These are phyloP conservation scores for Podospora pseudopauciseta DNA, from an alignment of 495 filamentous ascomycete genomes.

Conservation along the genomic window DNA sequence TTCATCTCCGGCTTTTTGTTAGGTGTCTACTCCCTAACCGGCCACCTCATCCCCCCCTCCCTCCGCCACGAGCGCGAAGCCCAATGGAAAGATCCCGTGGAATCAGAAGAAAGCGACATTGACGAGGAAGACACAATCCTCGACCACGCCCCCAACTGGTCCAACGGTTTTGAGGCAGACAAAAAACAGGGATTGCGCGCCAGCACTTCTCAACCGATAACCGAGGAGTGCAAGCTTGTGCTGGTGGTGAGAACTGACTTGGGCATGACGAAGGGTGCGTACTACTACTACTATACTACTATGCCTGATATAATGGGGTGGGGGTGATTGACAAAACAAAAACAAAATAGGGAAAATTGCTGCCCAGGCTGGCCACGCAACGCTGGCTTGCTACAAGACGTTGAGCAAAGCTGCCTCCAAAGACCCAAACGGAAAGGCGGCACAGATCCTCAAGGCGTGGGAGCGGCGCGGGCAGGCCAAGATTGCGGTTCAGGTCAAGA, in stretches of 20 bases:
- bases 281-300: too few species aligned
- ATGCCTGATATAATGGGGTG: background rate
- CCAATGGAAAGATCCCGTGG: conserved; percentile 38
- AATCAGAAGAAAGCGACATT: conserved; percentile 52
- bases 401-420: conserved; percentile 53
- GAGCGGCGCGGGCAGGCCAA: conserved; percentile 83
- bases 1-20: conserved; percentile 61
- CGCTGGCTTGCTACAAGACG: conserved; percentile 92
- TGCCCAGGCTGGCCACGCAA: conserved; percentile 93
- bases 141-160: conserved; percentile 60
- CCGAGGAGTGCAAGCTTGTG: conserved; percentile 90
- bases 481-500: conserved; percentile 80
- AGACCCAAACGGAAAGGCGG: conserved; percentile 46
- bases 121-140: conserved; percentile 50
- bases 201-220: conserved; percentile 28
- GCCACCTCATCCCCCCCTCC: conserved; percentile 47
- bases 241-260: conserved; percentile 89
- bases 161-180: conserved; percentile 49
- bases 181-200: conserved; percentile 45
- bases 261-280: conserved; percentile 90
- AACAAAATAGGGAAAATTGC: conserved; percentile 80
- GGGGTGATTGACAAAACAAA: background rate
- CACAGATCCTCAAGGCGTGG: conserved; percentile 75
- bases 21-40: conserved; percentile 49
- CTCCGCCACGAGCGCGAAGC: conserved; percentile 34